Percentiles rank a stretch among this genome's conserved stretches.
Evolutionary conservation across 2,329 filamentous ascomycete genomes (phyloP).

Genomic region (Xylogone sp.): DNA sequence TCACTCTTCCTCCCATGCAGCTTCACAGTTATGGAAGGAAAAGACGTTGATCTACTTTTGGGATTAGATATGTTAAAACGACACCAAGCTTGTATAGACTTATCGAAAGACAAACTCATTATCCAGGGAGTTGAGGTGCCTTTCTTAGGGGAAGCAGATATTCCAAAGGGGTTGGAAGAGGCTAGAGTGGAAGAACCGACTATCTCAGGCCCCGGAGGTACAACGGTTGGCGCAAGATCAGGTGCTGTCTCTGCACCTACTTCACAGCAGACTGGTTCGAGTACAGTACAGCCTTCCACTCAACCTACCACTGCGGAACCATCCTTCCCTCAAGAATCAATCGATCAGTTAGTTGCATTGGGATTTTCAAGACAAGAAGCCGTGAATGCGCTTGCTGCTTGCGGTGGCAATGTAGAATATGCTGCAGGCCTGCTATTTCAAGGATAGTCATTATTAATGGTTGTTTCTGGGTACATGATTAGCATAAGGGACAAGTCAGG

Average conservation of each 20-base stretch:
- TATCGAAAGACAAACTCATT: conserved; percentile 77
- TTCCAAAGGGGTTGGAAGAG: conserved; percentile 79
- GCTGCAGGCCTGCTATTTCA: conserved; percentile 78
- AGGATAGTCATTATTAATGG: conserved; percentile 26
- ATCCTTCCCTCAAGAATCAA: conserved; percentile 51
- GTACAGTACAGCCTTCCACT: conserved; percentile 18
- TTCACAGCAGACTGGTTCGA: conserved; percentile 11
- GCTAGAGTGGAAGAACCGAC: conserved; percentile 75
- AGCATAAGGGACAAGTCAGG: background rate
- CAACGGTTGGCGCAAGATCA: conserved; percentile 77
- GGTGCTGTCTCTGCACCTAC: conserved; percentile 62
- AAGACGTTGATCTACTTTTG: conserved; percentile 87
- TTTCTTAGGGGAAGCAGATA: conserved; percentile 89
- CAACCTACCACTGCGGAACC: conserved; percentile 21
- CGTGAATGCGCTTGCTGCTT: conserved; percentile 75
- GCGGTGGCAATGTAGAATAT: conserved; percentile 80
- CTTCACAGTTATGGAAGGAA: conserved; percentile 99
- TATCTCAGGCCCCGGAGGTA: conserved; percentile 82
- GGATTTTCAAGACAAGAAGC: conserved; percentile 76
- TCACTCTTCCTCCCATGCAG: conserved; percentile 84
- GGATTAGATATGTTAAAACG: conserved; percentile 96
- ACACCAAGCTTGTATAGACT: conserved; percentile 89
- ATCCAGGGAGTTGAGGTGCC: conserved; percentile 86
- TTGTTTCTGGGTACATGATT: background rate
- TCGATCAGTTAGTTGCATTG: conserved; percentile 72